These are phyloP conservation scores for Eutreptiella sp. DNA, from an alignment of 208 protist species.

Conservation along the genomic window DNA sequence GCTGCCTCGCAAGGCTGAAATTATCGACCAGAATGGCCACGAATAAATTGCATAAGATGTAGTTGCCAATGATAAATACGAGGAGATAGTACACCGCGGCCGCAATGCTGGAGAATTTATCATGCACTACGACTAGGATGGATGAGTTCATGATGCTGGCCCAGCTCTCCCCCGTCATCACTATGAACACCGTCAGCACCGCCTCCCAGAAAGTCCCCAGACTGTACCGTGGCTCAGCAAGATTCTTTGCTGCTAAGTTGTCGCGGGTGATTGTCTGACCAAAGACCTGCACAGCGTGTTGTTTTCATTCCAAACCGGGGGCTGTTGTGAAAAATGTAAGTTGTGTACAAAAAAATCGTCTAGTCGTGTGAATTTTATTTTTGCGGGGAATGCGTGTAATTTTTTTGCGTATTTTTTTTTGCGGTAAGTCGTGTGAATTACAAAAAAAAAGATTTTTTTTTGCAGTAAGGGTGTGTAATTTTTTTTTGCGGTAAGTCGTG, in stretches of 20 bases:
- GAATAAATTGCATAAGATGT: slow-evolving; percentile 14
- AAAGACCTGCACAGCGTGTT: too few species aligned
- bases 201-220: slow-evolving; percentile 8
- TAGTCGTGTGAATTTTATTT: too few species aligned
- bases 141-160: slow-evolving; percentile 12
- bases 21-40: slow-evolving; percentile 9
- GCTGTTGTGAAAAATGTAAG: too few species aligned
- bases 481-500: too few species aligned
- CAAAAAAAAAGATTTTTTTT: too few species aligned
- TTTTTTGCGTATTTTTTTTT: too few species aligned
- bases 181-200: slow-evolving; percentile 14
- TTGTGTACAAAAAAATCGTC: too few species aligned
- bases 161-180: slow-evolving; percentile 25
- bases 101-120: not conserved
- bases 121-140: slow-evolving; percentile 12
- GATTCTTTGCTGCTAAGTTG: not conserved
- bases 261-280: not conserved
- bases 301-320: too few species aligned
- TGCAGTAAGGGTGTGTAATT: too few species aligned
- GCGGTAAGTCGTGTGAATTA: too few species aligned
- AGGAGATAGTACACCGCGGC: slow-evolving; percentile 25
- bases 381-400: too few species aligned
- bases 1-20: too few species aligned
- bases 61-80: slow-evolving; percentile 23
- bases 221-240: not conserved